These are phyloP conservation scores for Penicillium nucicola DNA, from an alignment of 495 filamentous ascomycete genomes.

Conservation along the genomic window DNA sequence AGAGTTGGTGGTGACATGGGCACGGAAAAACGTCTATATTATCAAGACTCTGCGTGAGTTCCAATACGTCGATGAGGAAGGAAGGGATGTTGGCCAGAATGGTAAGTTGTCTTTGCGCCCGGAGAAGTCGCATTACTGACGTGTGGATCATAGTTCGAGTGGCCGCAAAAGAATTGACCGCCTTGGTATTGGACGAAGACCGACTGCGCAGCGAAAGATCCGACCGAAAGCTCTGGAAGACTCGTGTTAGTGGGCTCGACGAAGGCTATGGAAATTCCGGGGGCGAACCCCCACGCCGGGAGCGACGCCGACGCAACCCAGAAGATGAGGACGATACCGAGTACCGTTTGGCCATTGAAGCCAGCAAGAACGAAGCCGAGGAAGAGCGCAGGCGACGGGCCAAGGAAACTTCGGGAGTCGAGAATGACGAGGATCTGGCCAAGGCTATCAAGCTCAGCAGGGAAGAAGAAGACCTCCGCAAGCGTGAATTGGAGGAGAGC, in stretches of 20 bases:
- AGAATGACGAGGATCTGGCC: constrained; percentile 81
- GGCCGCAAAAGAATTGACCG: constrained; percentile 92
- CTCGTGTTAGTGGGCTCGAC: constrained; percentile 87
- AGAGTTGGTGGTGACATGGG: constrained; percentile 96
- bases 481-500: constrained; percentile 83
- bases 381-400: constrained; percentile 74
- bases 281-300: constrained; percentile 36
- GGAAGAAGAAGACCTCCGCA: constrained; percentile 87
- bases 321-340: constrained; percentile 89
- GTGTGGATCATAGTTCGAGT: constrained; percentile 68
- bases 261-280: constrained; percentile 56
- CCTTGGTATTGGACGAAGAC: constrained; percentile 94
- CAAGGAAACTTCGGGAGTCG: constrained; percentile 46
- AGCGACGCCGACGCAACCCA: constrained; percentile 41
- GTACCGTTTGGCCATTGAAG: constrained; percentile 89
- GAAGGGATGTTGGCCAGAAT: constrained; percentile 91
- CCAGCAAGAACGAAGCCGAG: constrained; percentile 93
- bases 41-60: constrained; percentile 99
- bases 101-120: constrained; percentile 49
- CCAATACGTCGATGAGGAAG: constrained; percentile 91
- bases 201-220: constrained; percentile 85
- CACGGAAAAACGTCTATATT: constrained; percentile 94
- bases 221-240: constrained; percentile 95
- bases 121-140: constrained; percentile 6
- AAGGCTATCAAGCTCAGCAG: constrained; percentile 96